phyloP scores from a whole-genome alignment of 2,329 filamentous ascomycete species.

The Ophiostoma sp. region DNA sequence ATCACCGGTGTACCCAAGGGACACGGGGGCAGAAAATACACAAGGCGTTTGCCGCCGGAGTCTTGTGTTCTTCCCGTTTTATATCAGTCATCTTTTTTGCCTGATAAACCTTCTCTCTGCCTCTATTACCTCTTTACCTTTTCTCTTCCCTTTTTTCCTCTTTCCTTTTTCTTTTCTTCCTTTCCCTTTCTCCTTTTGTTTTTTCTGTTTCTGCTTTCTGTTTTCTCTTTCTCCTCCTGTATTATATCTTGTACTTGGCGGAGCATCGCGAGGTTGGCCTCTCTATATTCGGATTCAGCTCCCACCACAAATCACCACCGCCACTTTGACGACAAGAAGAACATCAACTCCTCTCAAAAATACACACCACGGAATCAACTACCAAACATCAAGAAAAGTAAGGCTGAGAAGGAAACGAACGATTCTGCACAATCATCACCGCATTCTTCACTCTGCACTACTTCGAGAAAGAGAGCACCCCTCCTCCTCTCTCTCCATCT shows the following conservation, averaged over 20 bases:
- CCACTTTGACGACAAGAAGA: not conserved
- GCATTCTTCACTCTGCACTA: not conserved
- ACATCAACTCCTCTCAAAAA: not conserved
- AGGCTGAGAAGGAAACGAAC: not conserved
- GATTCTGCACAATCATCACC: not conserved
- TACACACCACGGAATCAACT: not conserved
- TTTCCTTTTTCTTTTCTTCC: not conserved
- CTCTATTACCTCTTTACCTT: not conserved
- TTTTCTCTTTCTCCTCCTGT: too few relatives aligned
- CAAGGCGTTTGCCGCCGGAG: slow-evolving; percentile 8
- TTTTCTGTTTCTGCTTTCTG: not conserved
- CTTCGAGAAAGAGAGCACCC: not conserved
- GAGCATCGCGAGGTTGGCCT: not conserved
- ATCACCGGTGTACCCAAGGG: not conserved
- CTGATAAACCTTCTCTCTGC: not conserved
- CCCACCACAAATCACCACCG: not conserved
- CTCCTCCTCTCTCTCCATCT: not conserved
- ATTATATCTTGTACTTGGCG: not conserved
- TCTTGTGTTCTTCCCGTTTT: slow-evolving; percentile 3
- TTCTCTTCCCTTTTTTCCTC: not conserved
- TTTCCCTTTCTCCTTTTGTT: not conserved
- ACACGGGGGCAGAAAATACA: not conserved
- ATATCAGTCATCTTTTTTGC: not conserved
- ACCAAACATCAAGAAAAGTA: not conserved
- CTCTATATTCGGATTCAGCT: not conserved